phyloP scores from a whole-genome alignment of 495 filamentous ascomycete genomes.

The Penicillium paradoxum region DNA sequence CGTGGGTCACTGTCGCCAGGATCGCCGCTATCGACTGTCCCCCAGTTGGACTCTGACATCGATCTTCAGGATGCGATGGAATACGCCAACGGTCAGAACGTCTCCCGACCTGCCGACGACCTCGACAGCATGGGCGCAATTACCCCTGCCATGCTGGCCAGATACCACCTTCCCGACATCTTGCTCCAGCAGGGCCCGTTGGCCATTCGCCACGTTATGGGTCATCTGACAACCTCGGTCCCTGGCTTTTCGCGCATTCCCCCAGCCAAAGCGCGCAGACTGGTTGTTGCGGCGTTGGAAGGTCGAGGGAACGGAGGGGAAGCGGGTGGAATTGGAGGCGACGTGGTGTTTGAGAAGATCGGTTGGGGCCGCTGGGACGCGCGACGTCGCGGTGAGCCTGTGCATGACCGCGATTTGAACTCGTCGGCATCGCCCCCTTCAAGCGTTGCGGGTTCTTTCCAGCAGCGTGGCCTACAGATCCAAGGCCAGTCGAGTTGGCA shows the following conservation, averaged over 20 bases:
- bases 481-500: constrained; percentile 40
- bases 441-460: constrained; percentile 48
- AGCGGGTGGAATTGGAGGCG: constrained; percentile 60
- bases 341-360: constrained; percentile 90
- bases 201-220: constrained; percentile 92
- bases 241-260: constrained; percentile 90
- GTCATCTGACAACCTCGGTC: constrained; percentile 84
- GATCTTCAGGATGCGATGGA: constrained; percentile 70
- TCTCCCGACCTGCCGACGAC: constrained; percentile 34
- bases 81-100: constrained; percentile 42
- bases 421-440: constrained; percentile 40
- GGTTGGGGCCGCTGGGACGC: constrained; percentile 98
- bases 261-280: constrained; percentile 82
- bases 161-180: constrained; percentile 87
- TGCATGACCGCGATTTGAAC: constrained; percentile 40
- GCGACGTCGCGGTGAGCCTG: constrained; percentile 60
- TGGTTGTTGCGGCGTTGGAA: constrained; percentile 82
- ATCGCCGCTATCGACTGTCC: constrained; percentile 48
- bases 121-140: constrained; percentile 75
- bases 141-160: constrained; percentile 79
- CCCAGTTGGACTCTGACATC: constrained; percentile 81
- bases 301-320: constrained; percentile 60
- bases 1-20: constrained; percentile 38
- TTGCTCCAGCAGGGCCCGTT: constrained; percentile 82
- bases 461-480: constrained; percentile 62